A percentile compares a stretch with the other conserved stretches of the same genome.
These are phyloP conservation scores for Carex cristatella DNA, from an alignment of 176 grass and related monocot species.

Conservation along the genomic window DNA sequence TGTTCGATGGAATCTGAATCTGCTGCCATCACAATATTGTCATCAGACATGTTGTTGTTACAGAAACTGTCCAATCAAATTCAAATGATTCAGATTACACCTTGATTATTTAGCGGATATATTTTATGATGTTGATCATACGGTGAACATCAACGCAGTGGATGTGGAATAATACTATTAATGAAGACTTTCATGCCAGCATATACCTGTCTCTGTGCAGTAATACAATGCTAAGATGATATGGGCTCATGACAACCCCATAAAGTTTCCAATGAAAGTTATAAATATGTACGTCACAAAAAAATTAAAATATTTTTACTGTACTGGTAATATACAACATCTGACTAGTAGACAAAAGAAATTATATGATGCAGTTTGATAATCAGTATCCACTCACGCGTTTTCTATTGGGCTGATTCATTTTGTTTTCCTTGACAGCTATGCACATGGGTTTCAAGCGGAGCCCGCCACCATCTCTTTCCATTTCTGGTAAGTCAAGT, in stretches of 20 bases:
- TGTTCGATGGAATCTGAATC: background rate
- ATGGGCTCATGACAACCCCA: background rate
- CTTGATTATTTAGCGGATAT: background rate
- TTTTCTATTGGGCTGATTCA: background rate
- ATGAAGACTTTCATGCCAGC: background rate
- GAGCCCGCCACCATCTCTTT: conserved; percentile 66
- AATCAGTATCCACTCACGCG: background rate
- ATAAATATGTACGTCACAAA: background rate
- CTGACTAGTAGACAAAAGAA: background rate
- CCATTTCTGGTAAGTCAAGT: conserved; percentile 25
- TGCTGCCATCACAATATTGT: background rate
- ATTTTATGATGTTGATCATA: background rate
- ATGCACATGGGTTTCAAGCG: conserved; percentile 45
- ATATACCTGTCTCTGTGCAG: background rate
- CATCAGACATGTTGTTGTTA: background rate
- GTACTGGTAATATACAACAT: background rate
- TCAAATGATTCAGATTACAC: background rate
- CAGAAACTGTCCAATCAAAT: background rate
- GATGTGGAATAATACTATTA: background rate
- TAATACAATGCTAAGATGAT: background rate
- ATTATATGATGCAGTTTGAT: background rate
- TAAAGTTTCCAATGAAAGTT: background rate
- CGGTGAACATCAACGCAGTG: background rate
- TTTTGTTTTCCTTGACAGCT: conserved; percentile 18
- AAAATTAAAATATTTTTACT: background rate